These are phyloP conservation scores for Claviceps sp. DNA, from an alignment of 2,329 filamentous ascomycete species.

Conservation along the genomic window DNA sequence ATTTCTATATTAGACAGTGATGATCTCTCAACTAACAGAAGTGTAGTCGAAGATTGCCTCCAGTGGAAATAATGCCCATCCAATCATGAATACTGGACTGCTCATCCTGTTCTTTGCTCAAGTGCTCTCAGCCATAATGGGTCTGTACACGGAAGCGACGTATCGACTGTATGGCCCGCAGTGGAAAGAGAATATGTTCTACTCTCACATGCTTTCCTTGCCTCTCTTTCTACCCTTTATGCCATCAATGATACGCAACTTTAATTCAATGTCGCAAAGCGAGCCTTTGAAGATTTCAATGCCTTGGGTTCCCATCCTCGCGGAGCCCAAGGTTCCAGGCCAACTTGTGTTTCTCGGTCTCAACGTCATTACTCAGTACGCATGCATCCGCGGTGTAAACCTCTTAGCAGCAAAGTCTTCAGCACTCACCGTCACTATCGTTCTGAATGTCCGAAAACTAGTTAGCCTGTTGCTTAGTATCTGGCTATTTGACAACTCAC, in stretches of 20 bases:
- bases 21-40: neutral
- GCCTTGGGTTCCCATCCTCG: constrained; percentile 7
- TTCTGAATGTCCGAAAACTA: constrained; percentile 88
- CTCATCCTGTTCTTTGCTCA: constrained; percentile 77
- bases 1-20: neutral
- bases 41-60: neutral
- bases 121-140: constrained; percentile 83
- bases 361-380: constrained; percentile 82
- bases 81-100: constrained; percentile 50
- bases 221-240: constrained; percentile 64
- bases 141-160: constrained; percentile 83
- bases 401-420: constrained; percentile 80
- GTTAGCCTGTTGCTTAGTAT: constrained; percentile 85
- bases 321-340: constrained; percentile 36
- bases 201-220: constrained; percentile 65
- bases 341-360: constrained; percentile 58
- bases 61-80: constrained; percentile 8
- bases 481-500: constrained; percentile 79
- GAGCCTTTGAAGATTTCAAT: constrained; percentile 33
- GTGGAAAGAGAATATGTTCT: constrained; percentile 95
- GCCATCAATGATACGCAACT: constrained; percentile 51
- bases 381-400: constrained; percentile 93
- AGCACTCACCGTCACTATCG: constrained; percentile 89
- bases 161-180: constrained; percentile 77
- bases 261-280: constrained; percentile 48